Evolutionary conservation across 805 yeast species (phyloP), one percentile per base, ranked within the genome.

Genomic region (Teunomyces tritomae): DNA sequence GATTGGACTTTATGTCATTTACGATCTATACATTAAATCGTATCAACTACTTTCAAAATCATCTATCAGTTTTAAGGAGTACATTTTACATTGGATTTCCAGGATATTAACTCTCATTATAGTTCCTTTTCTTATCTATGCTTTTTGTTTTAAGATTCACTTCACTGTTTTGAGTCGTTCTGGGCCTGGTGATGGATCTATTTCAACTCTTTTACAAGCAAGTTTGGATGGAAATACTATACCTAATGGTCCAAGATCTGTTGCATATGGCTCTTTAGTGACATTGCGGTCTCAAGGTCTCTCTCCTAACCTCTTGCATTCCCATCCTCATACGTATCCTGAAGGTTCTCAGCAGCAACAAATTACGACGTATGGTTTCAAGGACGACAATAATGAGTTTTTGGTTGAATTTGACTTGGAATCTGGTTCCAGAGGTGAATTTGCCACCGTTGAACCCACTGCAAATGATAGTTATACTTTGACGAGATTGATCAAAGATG

Each of bases 371-470:
- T 94, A 94, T 65, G 88, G 91, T 14, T 89, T 83, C 67, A 89
- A 89, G 63, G 98, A 94, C 65, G 99, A 94, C 65, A 98, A 94
- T 63, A 94, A 94, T 61, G 98, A 94, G 67, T 84, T 96, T 16
- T 83, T 80, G 55, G 89, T 94, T 70, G 98, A 98, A 3, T 73
- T 94, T 59, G 77, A 74, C 27, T 75, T 87, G 64, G 77, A 69
- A 6, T 70, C 73, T 33, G 63, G 66, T 1, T 35, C 43, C 13
- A 50, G 50, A 27, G 63, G 63, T 17, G 56, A 62, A 40, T 62
- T 55, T 55, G 73, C 75, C 8, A 65, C 72, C 3, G 51, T 63
- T 1, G 67, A 62, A 41, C 53, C 54, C 14, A 40, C 30, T 48
- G 55, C 43, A 16, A 51, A 50, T 24, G 61, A 43, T 29, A 51